Percentiles rank a stretch among this genome's conserved stretches.
Conservation (phyloP, 1,139 yeast genomes). For the Trichomonascaceae sp. region DNA sequence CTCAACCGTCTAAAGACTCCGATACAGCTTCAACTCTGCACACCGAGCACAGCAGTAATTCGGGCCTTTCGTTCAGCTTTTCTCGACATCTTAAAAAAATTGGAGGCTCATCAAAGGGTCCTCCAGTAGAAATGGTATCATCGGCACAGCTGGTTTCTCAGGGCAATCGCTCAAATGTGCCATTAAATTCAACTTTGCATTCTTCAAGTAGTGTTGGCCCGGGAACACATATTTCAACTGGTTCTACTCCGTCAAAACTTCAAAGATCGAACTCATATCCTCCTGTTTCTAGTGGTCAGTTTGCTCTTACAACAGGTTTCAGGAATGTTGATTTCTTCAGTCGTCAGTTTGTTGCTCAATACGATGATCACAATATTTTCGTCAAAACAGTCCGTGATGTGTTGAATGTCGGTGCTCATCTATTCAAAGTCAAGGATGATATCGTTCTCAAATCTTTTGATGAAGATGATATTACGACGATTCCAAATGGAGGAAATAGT, state of each 20-base stretch:
- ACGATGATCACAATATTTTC: conserved; percentile 40
- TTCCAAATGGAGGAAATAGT: conserved; percentile 1
- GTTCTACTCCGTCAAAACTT: conserved; percentile 10
- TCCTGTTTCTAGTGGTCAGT: conserved; percentile 21
- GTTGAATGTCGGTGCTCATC: conserved; percentile 50
- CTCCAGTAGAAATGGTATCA: background rate
- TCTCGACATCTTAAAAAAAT: background rate
- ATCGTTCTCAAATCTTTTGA: conserved; percentile 51
- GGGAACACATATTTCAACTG: background rate
- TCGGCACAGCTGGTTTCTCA: background rate
- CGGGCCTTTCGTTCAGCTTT: background rate
- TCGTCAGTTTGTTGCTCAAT: conserved; percentile 34
- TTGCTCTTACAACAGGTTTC: conserved; percentile 34
- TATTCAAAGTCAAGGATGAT: conserved; percentile 47
- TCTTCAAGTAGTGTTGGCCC: conserved; percentile 8
- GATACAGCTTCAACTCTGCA: background rate
- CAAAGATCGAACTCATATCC: conserved; percentile 36
- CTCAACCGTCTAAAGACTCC: background rate
- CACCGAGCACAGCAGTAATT: background rate
- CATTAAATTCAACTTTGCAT: conserved; percentile 2
- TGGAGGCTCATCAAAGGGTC: background rate
- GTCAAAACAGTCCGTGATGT: conserved; percentile 53
- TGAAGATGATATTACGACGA: conserved; percentile 13
- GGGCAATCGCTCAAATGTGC: conserved; percentile 5
- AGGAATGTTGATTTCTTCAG: conserved; percentile 34